Base-by-base conservation (phyloP, 805 yeast species). In the Yarrowia osloensis region DNA sequence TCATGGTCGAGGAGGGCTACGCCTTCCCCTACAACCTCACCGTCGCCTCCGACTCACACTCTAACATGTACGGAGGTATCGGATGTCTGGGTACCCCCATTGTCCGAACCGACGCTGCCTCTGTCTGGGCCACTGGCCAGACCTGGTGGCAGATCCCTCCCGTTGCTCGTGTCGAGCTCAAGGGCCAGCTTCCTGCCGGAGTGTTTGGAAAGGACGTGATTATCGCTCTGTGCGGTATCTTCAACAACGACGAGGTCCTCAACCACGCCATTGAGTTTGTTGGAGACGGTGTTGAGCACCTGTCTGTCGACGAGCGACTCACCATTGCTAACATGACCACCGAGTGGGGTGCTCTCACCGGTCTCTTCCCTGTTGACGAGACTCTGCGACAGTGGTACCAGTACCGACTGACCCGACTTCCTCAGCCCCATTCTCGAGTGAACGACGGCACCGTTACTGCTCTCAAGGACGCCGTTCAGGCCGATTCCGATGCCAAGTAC, bases 61-160 rank as follows among this genome's bases (percentile, higher is more conserved):
- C 98, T 12, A 95, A 95, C 77, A 95, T 97, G 40, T 95, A 95
- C 75, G 99, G 99, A 72, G 99, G 99, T 75, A 82, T 95, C 57
- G 98, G 98, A 21, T 82, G 97, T 24, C 81, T 95, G 68, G 99
- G 99, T 65, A 96, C 99, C 2, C 98, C 99, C 11, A 89, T 95
- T 67, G 99, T 95, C 67, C 86, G 99, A 78, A 95, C 99, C 0
- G 99, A 95, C 78, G 99, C 98, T 24, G 99, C 99, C 4, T 86
- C 98, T 11, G 94, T 95, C 71, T 95, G 99, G 99, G 98, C 99
- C 13, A 95, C 99, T 0, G 98, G 98, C 46, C 96, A 92, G 80
- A 95, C 99, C 3, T 95, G 99, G 99, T 95, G 99, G 99, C 99
- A 96, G 84, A 91, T 95, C 67, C 99, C 99, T 2, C 98, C 99